Evolutionary conservation across 225 moss, liverwort and hornwort species (phyloP).

Genomic region (Thuidium tamariscinum): DNA sequence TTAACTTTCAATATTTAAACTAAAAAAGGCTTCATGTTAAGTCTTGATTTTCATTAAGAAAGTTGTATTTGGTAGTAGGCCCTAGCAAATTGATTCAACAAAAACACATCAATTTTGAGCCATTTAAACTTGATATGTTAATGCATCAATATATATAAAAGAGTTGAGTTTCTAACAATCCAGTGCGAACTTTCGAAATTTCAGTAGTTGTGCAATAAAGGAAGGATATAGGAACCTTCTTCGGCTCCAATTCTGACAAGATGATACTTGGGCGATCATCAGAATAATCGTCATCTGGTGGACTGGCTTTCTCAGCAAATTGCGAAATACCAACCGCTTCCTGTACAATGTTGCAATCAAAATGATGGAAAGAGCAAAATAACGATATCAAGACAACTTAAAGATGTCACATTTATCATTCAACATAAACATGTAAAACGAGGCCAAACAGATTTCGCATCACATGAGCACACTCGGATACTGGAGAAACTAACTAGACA

Average conservation of each 20-base stretch:
- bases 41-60: neutral
- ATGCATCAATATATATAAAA: neutral
- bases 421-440: neutral
- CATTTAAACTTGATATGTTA: neutral
- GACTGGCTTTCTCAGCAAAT: neutral
- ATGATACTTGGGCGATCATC: no score
- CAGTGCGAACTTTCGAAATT: neutral
- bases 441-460: neutral
- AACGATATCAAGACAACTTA: neutral
- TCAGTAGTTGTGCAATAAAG: neutral
- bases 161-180: neutral
- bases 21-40: neutral
- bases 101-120: neutral
- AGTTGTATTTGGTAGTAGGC: fast-evolving
- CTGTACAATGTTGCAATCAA: neutral
- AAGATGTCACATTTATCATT: no score
- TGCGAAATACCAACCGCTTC: no score
- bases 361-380: no score
- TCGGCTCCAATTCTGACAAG: neutral
- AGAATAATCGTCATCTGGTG: neutral
- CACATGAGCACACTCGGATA: neutral
- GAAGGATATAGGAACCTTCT: neutral
- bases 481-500: no score
- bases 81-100: neutral
- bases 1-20: no score